phyloP scores from a whole-genome alignment of 305 asterid species.

The Solanum hybrid region DNA sequence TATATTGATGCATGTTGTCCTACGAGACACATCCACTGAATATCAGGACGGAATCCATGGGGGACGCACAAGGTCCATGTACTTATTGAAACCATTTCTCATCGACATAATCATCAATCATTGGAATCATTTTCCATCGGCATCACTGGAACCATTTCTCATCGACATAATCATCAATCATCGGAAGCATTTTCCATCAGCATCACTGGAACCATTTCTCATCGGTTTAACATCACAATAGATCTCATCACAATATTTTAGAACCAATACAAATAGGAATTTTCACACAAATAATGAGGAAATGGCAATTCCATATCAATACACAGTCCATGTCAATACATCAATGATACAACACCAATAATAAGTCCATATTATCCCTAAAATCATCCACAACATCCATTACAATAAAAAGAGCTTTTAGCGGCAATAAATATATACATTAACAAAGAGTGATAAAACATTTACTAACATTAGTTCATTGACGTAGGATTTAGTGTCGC shows the following conservation, averaged over 20 bases:
- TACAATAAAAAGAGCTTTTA: no score
- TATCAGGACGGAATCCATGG: neutral
- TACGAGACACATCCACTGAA: neutral
- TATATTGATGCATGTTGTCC: neutral
- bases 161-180: neutral
- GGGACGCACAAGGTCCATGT: neutral
- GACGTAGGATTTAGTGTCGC: neutral
- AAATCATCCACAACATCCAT: neutral
- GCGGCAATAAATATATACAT: neutral
- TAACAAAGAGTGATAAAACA: neutral
- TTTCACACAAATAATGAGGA: neutral
- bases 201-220: neutral
- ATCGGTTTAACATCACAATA: neutral
- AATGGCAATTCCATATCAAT: neutral
- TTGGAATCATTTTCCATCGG: neutral
- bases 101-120: neutral
- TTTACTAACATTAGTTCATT: no score
- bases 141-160: neutral
- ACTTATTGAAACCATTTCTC: neutral
- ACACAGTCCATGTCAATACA: neutral
- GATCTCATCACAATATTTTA: neutral
- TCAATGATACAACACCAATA: neutral
- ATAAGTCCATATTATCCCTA: no score
- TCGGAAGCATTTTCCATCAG: neutral
- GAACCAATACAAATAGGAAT: neutral